Conservation (phyloP, 768 basidiomycete species). For the Clitopilus passeckerianus region DNA sequence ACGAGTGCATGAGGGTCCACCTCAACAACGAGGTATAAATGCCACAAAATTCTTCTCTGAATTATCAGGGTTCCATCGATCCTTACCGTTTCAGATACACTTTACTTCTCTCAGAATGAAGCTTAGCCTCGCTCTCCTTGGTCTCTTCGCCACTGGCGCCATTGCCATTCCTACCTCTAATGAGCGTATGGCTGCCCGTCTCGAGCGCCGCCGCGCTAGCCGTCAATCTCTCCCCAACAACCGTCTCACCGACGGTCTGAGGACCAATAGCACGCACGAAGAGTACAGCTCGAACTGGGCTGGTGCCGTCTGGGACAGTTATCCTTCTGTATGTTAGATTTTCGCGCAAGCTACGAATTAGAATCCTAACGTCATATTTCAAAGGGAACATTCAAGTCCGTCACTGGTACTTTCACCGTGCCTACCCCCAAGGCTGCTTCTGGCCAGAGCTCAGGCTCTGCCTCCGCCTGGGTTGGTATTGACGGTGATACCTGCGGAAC, state of each 20-base stretch:
- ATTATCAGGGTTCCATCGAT: neutral
- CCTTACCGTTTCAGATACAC: neutral
- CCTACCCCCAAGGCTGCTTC: constrained; percentile 20
- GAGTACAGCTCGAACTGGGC: constrained; percentile 31
- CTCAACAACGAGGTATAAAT: neutral
- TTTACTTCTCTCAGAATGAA: constrained; percentile 1
- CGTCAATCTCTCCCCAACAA: constrained; percentile 4
- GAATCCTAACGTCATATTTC: neutral
- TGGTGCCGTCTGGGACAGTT: constrained; percentile 22
- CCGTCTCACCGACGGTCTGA: neutral
- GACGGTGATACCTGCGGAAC: constrained; percentile 28
- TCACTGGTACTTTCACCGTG: constrained; percentile 28
- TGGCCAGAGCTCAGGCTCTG: constrained; percentile 18
- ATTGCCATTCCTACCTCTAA: constrained; percentile 4
- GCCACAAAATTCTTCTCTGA: neutral
- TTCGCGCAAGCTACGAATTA: no score
- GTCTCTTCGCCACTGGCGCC: constrained; percentile 5
- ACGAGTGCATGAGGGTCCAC: neutral
- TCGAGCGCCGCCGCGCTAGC: constrained; percentile 1
- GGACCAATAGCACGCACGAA: constrained; percentile 13
- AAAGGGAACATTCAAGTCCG: constrained; percentile 25
- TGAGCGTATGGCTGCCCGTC: constrained; percentile 4
- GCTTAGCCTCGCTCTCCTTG: constrained; percentile 1
- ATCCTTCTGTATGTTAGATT: constrained; percentile 12
- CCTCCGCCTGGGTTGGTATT: constrained; percentile 31